Evolutionary conservation across 768 basidiomycete species (phyloP), one percentile per base, ranked within the genome.

Genomic region (Lyophyllum decastes): DNA sequence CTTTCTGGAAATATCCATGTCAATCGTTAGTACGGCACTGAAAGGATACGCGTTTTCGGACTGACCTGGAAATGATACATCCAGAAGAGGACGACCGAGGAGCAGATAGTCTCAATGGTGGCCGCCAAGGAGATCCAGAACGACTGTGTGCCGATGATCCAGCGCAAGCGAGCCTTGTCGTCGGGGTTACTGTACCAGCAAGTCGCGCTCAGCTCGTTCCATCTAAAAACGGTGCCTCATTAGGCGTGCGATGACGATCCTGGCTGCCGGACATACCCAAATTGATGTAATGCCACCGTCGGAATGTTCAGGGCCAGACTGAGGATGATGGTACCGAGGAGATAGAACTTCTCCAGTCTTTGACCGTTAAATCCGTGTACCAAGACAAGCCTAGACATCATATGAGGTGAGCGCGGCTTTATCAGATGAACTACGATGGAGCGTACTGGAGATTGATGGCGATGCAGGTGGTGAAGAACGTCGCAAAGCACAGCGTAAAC

Each of bases 281-380:
- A 68, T 57, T 68, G 60, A 21, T 59, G 54, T 19, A 65, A 43
- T 12, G 54, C 70, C 19, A 60, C 59, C 14, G 67, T 56, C 11
- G 62, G 63, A 33, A 70, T 55, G 22, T 54, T 66, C 17, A 66
- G 54, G 2, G 52, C 55, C 6, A 62, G 16, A 24, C 63, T 63
- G 4, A 68, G 44, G 4, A 70, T 11, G 1, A 55, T 45, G 1
- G 65, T 62, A 30, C 46, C 60, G 19, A 65, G 43, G 9, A 70
- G 12, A 49, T 71, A 71, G 48, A 65, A 71, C 46, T 69, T 69
- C 46, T 70, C 69, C 57, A 70, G 47, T 33, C n/a, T 54, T n/a
- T 63, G 62, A 2, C 69, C 69, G 52, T 70, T 68, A 12, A 65
- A 52, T 16, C 62, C 55, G 49, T 65, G 61, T 12, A 68, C 65